Evolutionary conservation across 208 protist genomes (phyloP).

Genomic region (Wallacemonas sp.): DNA sequence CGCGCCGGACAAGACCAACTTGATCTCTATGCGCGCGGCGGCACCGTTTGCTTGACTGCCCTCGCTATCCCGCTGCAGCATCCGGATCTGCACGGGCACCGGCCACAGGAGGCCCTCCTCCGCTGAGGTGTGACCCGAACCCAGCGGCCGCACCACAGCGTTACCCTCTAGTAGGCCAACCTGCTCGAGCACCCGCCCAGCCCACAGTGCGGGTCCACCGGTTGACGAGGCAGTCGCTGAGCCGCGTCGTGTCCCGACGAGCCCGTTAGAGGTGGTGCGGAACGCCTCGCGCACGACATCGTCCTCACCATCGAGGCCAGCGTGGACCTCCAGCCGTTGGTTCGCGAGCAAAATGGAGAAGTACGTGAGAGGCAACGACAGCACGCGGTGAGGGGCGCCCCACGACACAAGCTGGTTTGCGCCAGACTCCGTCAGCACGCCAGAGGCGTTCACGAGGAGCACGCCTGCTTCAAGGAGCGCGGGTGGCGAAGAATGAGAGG

Average conservation of each 20-base stretch:
- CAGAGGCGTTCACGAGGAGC: constrained; percentile 34
- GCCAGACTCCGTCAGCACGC: constrained; percentile 59
- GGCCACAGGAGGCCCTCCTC: constrained; percentile 12
- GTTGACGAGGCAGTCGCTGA: no score
- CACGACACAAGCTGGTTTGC: constrained; percentile 28
- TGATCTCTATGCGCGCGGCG: constrained; percentile 22
- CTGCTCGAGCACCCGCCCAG: not conserved
- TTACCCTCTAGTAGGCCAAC: constrained; percentile 12
- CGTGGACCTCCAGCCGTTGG: constrained; percentile 37
- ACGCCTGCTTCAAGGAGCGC: constrained; percentile 49
- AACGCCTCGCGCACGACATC: not conserved
- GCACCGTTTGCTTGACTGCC: not conserved
- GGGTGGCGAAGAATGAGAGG: no score
- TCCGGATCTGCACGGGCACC: constrained; percentile 31
- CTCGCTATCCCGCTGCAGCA: constrained; percentile 16
- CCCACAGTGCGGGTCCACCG: not conserved
- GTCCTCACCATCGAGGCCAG: not conserved
- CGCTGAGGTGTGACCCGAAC: constrained; percentile 11
- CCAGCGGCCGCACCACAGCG: constrained; percentile 29
- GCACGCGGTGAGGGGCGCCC: constrained; percentile 17
- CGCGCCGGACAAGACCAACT: constrained; percentile 28
- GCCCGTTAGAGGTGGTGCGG: constrained; percentile 1
- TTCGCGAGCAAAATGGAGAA: constrained; percentile 56
- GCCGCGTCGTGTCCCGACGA: not conserved
- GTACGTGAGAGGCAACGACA: constrained; percentile 46